Conservation (phyloP, 2,329 filamentous ascomycete genomes). For the Fusarium sp. region DNA sequence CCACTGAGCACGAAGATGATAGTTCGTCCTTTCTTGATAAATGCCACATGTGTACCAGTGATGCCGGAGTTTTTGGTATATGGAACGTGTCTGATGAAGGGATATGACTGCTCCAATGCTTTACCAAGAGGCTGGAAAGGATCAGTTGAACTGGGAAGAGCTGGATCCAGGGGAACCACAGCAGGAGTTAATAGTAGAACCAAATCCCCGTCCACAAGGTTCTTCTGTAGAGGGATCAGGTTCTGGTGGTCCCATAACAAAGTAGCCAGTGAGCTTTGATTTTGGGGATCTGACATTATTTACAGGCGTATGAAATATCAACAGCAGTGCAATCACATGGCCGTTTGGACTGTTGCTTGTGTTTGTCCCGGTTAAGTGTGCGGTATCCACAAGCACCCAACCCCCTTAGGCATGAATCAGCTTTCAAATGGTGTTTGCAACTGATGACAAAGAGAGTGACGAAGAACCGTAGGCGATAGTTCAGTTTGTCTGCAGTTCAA, state of each 20-base stretch:
- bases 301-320: constrained; percentile 28
- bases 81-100: constrained; percentile 75
- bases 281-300: constrained; percentile 38
- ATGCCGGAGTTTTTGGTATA: constrained; percentile 74
- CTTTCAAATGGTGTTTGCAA: constrained; percentile 5
- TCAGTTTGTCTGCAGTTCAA: neutral
- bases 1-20: constrained; percentile 71
- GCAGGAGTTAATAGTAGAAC: constrained; percentile 72
- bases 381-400: constrained; percentile 30
- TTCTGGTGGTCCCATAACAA: constrained; percentile 57
- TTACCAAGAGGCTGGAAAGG: constrained; percentile 79
- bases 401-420: constrained; percentile 30
- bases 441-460: constrained; percentile 8
- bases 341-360: constrained; percentile 21
- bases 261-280: constrained; percentile 35
- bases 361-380: constrained; percentile 17
- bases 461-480: constrained; percentile 1
- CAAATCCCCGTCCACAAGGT: constrained; percentile 62
- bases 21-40: constrained; percentile 68
- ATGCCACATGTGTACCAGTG: constrained; percentile 70
- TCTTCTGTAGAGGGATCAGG: constrained; percentile 60
- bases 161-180: constrained; percentile 58
- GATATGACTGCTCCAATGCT: constrained; percentile 68
- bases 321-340: constrained; percentile 39
- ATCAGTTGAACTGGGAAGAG: constrained; percentile 62